phyloP scores from a whole-genome alignment of 495 filamentous ascomycete genomes.

The Patellaria atrata region DNA sequence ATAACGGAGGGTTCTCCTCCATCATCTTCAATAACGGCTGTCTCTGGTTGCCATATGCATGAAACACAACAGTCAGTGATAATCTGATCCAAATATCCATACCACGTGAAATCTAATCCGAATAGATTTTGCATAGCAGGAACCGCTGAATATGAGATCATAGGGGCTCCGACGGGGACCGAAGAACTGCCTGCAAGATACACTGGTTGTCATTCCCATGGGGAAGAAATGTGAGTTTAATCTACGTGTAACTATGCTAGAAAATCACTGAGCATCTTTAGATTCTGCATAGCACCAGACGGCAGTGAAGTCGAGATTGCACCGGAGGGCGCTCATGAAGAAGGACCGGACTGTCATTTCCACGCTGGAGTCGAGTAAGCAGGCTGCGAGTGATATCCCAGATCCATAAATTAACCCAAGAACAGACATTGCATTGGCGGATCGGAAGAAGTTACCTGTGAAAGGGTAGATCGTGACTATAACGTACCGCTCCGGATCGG shows the following conservation, averaged over 20 bases:
- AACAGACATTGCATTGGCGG: slow-evolving; percentile 35
- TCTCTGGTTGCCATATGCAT: slow-evolving; percentile 13
- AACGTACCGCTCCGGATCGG: slow-evolving; percentile 45
- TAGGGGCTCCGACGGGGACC: slow-evolving; percentile 31
- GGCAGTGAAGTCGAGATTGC: slow-evolving; percentile 35
- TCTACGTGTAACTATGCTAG: neutral
- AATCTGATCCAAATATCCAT: neutral
- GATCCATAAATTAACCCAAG: no score
- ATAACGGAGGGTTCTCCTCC: no score
- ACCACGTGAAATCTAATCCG: neutral
- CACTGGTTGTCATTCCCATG: slow-evolving; percentile 39
- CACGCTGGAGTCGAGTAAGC: slow-evolving; percentile 51
- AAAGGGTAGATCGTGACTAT: slow-evolving; percentile 36
- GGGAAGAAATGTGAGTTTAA: slow-evolving; percentile 30
- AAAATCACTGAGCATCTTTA: slow-evolving; percentile 6
- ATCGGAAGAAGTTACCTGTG: slow-evolving; percentile 30
- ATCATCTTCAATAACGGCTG: slow-evolving; percentile 11
- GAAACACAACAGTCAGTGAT: slow-evolving; percentile 7
- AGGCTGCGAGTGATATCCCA: no score
- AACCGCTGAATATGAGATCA: slow-evolving; percentile 29
- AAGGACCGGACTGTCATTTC: slow-evolving; percentile 40
- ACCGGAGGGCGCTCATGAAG: slow-evolving; percentile 1
- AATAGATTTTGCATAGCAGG: slow-evolving; percentile 30
- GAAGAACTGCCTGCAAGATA: slow-evolving; percentile 33
- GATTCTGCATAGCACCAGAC: slow-evolving; percentile 34